These are phyloP conservation scores for Strobilomyces dryophilus DNA, from an alignment of 768 basidiomycete species.

Conservation along the genomic window DNA sequence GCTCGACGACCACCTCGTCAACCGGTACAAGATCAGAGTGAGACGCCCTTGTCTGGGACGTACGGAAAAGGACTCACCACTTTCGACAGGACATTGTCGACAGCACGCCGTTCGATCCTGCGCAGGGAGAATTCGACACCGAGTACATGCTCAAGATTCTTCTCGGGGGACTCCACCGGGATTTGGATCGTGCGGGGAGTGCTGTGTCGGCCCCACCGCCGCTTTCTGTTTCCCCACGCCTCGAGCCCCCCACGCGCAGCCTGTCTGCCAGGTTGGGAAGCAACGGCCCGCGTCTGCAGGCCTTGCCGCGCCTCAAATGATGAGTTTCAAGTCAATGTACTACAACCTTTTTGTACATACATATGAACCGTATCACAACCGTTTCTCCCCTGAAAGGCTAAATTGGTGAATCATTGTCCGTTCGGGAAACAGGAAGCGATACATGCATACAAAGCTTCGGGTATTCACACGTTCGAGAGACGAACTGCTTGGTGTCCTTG, in stretches of 20 bases:
- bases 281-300: not conserved
- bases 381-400: too few species aligned
- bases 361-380: too few species aligned
- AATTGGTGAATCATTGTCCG: too few species aligned
- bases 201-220: conserved; percentile 3
- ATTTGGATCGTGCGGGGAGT: conserved; percentile 11
- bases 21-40: conserved; percentile 31
- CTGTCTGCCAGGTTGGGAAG: conserved; percentile 5
- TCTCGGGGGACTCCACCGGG: conserved; percentile 23
- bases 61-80: not conserved
- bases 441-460: too few species aligned
- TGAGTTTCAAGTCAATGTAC: too few species aligned
- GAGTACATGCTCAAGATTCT: conserved; percentile 36
- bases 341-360: too few species aligned
- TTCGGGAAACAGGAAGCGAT: too few species aligned
- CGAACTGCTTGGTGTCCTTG: too few species aligned
- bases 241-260: conserved; percentile 13
- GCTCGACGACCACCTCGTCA: conserved; percentile 37
- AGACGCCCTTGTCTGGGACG: not conserved
- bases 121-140: conserved; percentile 28
- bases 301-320: too few species aligned
- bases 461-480: too few species aligned
- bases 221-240: not conserved
- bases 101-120: conserved; percentile 37
- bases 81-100: conserved; percentile 43